phyloP scores from a whole-genome alignment of 176 grass and related monocot species.

The Chloris gayana region DNA sequence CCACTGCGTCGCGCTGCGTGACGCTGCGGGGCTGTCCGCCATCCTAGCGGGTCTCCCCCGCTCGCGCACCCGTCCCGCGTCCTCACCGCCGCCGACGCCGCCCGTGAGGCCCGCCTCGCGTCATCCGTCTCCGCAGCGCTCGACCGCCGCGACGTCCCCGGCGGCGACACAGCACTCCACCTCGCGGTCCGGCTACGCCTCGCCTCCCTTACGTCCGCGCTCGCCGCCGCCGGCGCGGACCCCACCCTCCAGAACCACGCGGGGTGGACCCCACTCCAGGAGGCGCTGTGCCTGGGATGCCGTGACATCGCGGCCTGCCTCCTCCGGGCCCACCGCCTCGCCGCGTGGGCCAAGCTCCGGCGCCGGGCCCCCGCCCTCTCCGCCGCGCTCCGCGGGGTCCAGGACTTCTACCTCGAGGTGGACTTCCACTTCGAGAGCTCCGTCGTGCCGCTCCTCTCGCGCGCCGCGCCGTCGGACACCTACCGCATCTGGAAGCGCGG shows the following conservation, averaged over 20 bases:
- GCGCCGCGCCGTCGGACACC: conserved; percentile 84
- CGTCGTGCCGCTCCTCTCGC: conserved; percentile 80
- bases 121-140: conserved; percentile 54
- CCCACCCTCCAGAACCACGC: conserved; percentile 90
- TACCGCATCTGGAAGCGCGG: conserved; percentile 96
- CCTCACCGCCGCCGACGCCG: conserved; percentile 58
- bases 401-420: conserved; percentile 90
- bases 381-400: conserved; percentile 69
- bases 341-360: conserved; percentile 81
- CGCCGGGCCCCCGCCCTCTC: conserved; percentile 67
- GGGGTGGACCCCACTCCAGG: conserved; percentile 92
- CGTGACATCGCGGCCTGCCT: conserved; percentile 62
- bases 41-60: conserved; percentile 57
- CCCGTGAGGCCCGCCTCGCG: conserved; percentile 59
- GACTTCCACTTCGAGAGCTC: conserved; percentile 94
- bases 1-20: conserved; percentile 62
- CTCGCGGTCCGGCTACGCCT: conserved; percentile 72
- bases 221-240: conserved; percentile 67
- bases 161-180: conserved; percentile 79
- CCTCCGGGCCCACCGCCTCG: conserved; percentile 79
- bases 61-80: conserved; percentile 75
- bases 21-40: conserved; percentile 47
- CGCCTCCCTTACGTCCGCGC: conserved; percentile 41
- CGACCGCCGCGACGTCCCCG: conserved; percentile 81
- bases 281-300: conserved; percentile 72